Base-by-base conservation (phyloP, 164 flowering plant genomes). In the Chimonanthus salicifolius region DNA sequence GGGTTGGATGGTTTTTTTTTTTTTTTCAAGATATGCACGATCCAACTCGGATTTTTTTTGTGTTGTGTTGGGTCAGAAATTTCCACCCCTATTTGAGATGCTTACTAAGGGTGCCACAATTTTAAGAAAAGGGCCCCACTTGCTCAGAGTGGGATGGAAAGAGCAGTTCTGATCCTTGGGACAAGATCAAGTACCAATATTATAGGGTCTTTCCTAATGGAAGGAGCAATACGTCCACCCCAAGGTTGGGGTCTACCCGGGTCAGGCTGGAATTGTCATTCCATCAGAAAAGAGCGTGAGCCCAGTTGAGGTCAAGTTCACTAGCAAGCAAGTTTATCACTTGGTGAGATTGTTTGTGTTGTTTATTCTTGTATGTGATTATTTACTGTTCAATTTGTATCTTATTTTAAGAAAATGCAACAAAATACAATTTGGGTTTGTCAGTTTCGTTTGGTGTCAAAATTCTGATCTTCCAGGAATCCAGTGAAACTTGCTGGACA, bases 131-230 rank as follows among this genome's bases (percentile, higher is more conserved):
- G 97, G 97, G 0, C 94, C 97, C 3, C 90, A 92, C 60, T 68
- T 94, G 88, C 84, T 94, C 49, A 92, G 91, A 67, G 70, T 92
- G 79, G 94, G 97, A 0, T 82, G 97, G 87, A 92, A 94, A 75
- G 99, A 94, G 75, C 99, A 94, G 87, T 94, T 73, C 75, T 94
- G 83, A 97, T 97, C 3, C 87, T 94, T 18, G 99, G 97, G n/a
- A 94, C 92, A 94, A 94, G 93, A 94, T 94, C 71, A 92, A 89
- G 76, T 94, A 94, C 84, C 99, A 94, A 72, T 94, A 92, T 73
- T 94, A 94, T 83, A 84, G 99, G 88, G 99, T 92, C 7, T 92
- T 94, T 81, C 99, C 97, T 13, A 94, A 89, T 75, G 97, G 97
- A 2, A 94, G 83, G 99, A 92, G 20, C 99, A 94, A 58, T 94